Evolutionary conservation across 306 rosid species (phyloP), one percentile per base, ranked within the genome.

Genomic region (Pachyrhizus erosus): DNA sequence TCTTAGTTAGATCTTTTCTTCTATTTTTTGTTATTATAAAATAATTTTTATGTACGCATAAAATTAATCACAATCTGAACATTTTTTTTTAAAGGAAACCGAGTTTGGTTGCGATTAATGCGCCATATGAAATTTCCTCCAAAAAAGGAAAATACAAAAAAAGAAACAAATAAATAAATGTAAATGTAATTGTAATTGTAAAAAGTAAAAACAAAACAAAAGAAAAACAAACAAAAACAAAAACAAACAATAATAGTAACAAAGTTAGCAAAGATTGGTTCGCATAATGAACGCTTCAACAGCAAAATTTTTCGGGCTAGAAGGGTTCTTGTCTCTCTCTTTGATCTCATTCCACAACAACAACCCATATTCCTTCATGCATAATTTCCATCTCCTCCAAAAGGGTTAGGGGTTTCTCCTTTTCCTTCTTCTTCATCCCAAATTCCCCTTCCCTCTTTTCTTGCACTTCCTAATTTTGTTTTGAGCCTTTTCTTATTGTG

Each of bases 211-310:
- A 31, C 2, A n/a, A n/a, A n/a, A n/a, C n/a, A n/a, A n/a, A 37
- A 37, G 10, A 6, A 23, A 5, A 37, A 29, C 7, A 18, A 67
- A 68, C 17, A 7, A 7, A 29, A 15, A 21, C 4, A 4, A 48
- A 1, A 14, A 17, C 42, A 0, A 15, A 66, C 14, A 69, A 66
- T 60, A 49, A 79, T 33, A 82, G 21, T 2, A 77, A 67, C 26
- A 49, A 9, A 86, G 91, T 86, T 89, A 94, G 92, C 89, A 64
- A 71, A 84, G 85, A 80, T 87, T 91, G 83, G 91, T 87, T 83
- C 82, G 82, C 88, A 78, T 80, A 89, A 93, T 89, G 99, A 96
- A 92, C 96, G 99, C 86, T 93, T 96, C 98, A 92, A 91, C 91
- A 87, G 99, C 97, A 90, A 87, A 81, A 84, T 86, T 96, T 92